A percentile compares a stretch with the other conserved stretches of the same genome.
Evolutionary conservation across 2,329 filamentous ascomycete species (phyloP).

Genomic region (Westerdykella ornata): DNA sequence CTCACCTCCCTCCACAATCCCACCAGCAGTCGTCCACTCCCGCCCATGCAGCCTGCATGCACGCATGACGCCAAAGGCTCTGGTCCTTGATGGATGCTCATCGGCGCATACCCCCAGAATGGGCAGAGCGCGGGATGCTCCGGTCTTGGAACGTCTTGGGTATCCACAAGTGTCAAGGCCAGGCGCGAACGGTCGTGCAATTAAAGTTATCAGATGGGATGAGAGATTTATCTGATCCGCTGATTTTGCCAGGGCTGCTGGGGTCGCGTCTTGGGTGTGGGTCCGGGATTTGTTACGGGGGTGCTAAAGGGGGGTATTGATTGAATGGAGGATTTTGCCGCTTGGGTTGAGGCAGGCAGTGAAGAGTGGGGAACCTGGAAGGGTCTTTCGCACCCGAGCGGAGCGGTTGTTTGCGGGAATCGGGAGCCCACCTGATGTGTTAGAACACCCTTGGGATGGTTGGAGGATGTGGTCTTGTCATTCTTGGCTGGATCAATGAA

Average conservation of each 20-base stretch:
- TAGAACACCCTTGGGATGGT: too few species aligned
- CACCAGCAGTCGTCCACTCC: conserved; percentile 18
- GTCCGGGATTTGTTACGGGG: neutral
- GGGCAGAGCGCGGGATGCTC: neutral
- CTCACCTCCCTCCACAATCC: conserved; percentile 2
- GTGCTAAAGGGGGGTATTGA: conserved; percentile 16
- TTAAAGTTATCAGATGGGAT: conserved; percentile 30
- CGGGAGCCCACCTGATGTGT: too few species aligned
- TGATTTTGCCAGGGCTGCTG: conserved; percentile 13
- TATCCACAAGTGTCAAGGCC: conserved; percentile 4
- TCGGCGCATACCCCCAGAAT: neutral
- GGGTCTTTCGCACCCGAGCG: too few species aligned
- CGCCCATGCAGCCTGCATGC: neutral
- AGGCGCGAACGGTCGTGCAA: conserved; percentile 1
- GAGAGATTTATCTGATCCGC: conserved; percentile 27
- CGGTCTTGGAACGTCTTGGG: neutral
- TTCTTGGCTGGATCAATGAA: too few species aligned
- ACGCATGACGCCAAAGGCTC: neutral
- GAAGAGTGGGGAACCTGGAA: too few species aligned
- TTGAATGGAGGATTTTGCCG: too few species aligned
- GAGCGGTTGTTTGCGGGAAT: too few species aligned
- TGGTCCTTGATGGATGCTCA: neutral
- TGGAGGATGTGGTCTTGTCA: too few species aligned
- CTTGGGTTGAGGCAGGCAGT: too few species aligned
- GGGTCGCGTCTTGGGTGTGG: conserved; percentile 2